Evolutionary conservation across 768 basidiomycete species (phyloP).

Genomic region (Lentinula sp.): DNA sequence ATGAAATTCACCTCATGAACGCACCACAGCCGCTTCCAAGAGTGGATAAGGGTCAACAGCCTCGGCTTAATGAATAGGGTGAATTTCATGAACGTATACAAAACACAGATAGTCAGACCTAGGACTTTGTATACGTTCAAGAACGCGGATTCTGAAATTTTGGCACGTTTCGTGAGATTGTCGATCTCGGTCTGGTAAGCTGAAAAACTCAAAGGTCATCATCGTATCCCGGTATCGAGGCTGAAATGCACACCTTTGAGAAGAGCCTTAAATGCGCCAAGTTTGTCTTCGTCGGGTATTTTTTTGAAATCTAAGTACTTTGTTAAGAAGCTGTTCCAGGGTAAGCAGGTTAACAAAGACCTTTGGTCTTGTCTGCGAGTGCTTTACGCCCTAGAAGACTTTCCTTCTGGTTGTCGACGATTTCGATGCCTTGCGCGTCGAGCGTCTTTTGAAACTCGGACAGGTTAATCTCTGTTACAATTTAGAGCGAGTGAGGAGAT

Average conservation of each 20-base stretch:
- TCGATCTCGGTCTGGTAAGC: conserved; percentile 98
- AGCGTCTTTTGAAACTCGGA: conserved; percentile 89
- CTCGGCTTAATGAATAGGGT: conserved; percentile 45
- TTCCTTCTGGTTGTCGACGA: conserved; percentile 99
- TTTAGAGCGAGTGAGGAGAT: neutral
- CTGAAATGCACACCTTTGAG: conserved; percentile 57
- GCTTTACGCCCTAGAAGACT: conserved; percentile 90
- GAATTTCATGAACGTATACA: neutral
- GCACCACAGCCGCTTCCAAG: conserved; percentile 87
- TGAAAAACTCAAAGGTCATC: conserved; percentile 20
- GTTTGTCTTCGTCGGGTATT: conserved; percentile 85
- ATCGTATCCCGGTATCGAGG: neutral
- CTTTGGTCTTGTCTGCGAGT: conserved; percentile 93
- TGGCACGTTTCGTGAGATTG: conserved; percentile 87
- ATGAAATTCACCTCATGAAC: conserved; percentile 10
- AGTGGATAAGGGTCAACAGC: conserved; percentile 97
- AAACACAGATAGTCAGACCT: neutral
- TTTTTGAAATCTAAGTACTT: conserved; percentile 85
- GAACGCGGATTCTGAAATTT: conserved; percentile 91
- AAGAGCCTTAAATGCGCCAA: conserved; percentile 80
- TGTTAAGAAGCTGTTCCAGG: neutral
- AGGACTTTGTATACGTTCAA: conserved; percentile 95
- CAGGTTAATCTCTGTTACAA: conserved; percentile 69
- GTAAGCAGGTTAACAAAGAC: conserved; percentile 30
- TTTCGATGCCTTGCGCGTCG: conserved; percentile 87